Evolutionary conservation across 106 monocot genomes (phyloP), one percentile per base, ranked within the genome.

Genomic region (Vanilla planifolia): DNA sequence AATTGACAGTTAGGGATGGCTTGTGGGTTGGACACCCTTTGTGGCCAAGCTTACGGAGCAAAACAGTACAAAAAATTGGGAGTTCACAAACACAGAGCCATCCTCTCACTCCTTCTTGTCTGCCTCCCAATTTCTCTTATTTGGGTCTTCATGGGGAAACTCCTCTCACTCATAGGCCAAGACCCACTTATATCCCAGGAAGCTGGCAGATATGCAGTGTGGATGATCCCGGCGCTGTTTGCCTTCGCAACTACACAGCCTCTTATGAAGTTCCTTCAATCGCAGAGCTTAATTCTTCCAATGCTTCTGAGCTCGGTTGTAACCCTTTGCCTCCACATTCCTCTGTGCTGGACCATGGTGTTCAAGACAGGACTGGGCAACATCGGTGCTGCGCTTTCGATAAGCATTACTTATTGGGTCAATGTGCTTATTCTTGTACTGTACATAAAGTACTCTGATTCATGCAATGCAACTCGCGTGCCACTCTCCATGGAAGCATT

Each of bases 341-440:
- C 85, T 65, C 61, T 94, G 8, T 85, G 85, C 51, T 94, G 89
- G 89, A 33, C 60, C 16, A 50, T 94, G 40, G 89, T 89, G 0
- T 94, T 85, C 65, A 83, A 68, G 58, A 40, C 75, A 5, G 61
- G 71, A n/a, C 16, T 89, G 48, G 73, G 80, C 8, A 80, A 75
- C 59, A 52, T 67, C 14, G 89, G 93, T 13, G 93, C 93, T 42
- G 79, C 93, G 27, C 51, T 94, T 3, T 75, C 93, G 1, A 79
- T 83, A 20, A 82, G 85, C 53, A 63, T 89, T 57, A 74, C 89
- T 2, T 78, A 70, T 61, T 89, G 83, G 85, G 27, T 78, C 60
- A 89, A 85, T 61, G 79, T 65, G 4, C 7, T 83, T 3, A 64
- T 94, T 16, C 74, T 94, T 7, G 89, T 61, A 26, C 13, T 80